A percentile compares a stretch with the other conserved stretches of the same genome.
Evolutionary conservation across 306 rosid species (phyloP).

Genomic region (Ochetophila trinervis): DNA sequence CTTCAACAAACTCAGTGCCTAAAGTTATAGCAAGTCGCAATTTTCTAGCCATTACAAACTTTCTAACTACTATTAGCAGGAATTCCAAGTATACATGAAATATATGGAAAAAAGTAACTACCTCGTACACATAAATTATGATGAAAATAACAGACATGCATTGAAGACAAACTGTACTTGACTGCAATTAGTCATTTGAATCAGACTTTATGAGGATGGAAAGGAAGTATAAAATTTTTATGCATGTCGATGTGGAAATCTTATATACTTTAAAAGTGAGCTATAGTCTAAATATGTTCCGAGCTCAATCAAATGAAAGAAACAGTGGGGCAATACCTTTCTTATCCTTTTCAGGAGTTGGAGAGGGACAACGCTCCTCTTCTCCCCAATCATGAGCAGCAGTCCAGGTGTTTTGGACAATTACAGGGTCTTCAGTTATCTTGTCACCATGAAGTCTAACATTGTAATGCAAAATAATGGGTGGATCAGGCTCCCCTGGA

Average conservation of each 20-base stretch:
- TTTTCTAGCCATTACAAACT: not conserved
- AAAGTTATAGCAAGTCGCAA: no score
- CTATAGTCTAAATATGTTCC: not conserved
- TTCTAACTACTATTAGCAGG: not conserved
- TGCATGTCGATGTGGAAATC: no score
- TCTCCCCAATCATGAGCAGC: constrained; percentile 93
- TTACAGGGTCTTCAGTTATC: constrained; percentile 91
- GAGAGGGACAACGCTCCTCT: constrained; percentile 97
- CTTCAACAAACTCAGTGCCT: no score
- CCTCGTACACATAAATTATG: not conserved
- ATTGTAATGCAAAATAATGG: constrained; percentile 89
- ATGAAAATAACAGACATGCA: not conserved
- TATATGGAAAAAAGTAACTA: not conserved
- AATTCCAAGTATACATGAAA: not conserved
- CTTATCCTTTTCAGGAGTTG: constrained; percentile 58
- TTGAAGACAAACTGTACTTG: not conserved
- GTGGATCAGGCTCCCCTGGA: constrained; percentile 98
- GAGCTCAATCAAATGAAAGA: constrained; percentile 17
- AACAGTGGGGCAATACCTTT: constrained; percentile 48
- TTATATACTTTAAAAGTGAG: not conserved
- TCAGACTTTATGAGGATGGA: no score
- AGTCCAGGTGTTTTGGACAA: constrained; percentile 98
- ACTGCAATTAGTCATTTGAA: no score
- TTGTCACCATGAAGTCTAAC: constrained; percentile 95
- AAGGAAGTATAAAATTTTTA: no score